phyloP scores from a whole-genome alignment of 495 filamentous ascomycete species.

The Parmelia sp. region DNA sequence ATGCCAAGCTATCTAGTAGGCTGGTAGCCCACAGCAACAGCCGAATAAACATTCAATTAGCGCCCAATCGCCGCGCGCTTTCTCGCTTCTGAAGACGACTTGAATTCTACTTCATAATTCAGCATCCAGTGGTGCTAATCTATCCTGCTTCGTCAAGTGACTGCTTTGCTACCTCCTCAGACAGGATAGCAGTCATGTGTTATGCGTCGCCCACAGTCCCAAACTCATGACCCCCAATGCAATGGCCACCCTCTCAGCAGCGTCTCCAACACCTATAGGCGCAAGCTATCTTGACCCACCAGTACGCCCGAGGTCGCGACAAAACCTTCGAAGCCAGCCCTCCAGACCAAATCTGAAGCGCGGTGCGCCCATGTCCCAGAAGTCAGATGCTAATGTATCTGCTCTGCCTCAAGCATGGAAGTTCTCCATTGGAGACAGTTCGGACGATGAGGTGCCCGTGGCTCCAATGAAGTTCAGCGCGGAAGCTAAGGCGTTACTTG shows the following conservation, averaged over 20 bases:
- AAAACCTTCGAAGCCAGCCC: conserved; percentile 10
- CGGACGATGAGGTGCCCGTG: conserved; percentile 63
- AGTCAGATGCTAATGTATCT: conserved; percentile 16
- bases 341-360: conserved; percentile 26
- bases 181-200: neutral
- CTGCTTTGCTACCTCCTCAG: neutral
- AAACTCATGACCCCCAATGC: neutral
- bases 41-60: neutral
- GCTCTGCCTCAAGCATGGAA: conserved; percentile 20
- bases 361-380: conserved; percentile 17
- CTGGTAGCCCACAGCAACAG: neutral
- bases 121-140: neutral
- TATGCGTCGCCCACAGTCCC: neutral
- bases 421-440: conserved; percentile 55
- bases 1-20: neutral
- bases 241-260: conserved; percentile 22
- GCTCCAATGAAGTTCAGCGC: conserved; percentile 71
- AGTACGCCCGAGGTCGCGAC: conserved; percentile 18
- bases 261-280: conserved; percentile 25
- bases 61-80: conserved; percentile 1
- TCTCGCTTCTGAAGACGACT: neutral
- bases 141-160: neutral
- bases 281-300: conserved; percentile 19
- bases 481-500: conserved; percentile 67
- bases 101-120: neutral